phyloP scores from a whole-genome alignment of 2,329 filamentous ascomycete species.

The Alternaria solani region DNA sequence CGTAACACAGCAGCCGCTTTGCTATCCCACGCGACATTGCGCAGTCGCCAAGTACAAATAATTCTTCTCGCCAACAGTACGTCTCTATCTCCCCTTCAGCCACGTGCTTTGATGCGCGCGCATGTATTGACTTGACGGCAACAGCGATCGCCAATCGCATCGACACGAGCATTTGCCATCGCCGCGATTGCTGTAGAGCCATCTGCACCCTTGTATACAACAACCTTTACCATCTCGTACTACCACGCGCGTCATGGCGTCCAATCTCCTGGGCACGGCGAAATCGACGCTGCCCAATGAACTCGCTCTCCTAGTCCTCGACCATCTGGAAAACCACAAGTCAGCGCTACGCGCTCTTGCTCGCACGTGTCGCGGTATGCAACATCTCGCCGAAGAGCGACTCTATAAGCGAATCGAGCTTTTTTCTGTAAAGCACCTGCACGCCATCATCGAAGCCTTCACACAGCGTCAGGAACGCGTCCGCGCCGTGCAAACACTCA shows the following conservation, averaged over 20 bases:
- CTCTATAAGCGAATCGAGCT: slow-evolving; percentile 45
- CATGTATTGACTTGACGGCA: neutral
- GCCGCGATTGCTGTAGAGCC: neutral
- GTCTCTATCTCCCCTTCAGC: neutral
- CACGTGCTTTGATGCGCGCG: neutral
- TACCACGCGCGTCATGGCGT: slow-evolving; percentile 20
- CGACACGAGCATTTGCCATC: neutral
- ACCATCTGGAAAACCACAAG: slow-evolving; percentile 36
- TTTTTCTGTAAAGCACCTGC: slow-evolving; percentile 34
- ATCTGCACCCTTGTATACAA: neutral
- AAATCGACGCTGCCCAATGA: slow-evolving; percentile 36
- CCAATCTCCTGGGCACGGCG: slow-evolving; percentile 23
- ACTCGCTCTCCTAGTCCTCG: slow-evolving; percentile 40
- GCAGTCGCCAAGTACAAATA: neutral
- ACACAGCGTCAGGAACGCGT: slow-evolving; percentile 34
- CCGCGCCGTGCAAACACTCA: slow-evolving; percentile 40
- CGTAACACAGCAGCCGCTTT: neutral
- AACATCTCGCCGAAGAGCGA: slow-evolving; percentile 42
- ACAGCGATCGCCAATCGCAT: neutral
- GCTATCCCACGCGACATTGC: neutral
- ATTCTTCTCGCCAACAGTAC: neutral
- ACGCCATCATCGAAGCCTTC: slow-evolving; percentile 39
- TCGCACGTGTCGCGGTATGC: slow-evolving; percentile 39
- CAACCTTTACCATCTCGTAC: neutral
- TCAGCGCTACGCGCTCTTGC: slow-evolving; percentile 38